phyloP scores from a whole-genome alignment of 2,329 filamentous ascomycete species.

The Dothideomycetidae sp. region DNA sequence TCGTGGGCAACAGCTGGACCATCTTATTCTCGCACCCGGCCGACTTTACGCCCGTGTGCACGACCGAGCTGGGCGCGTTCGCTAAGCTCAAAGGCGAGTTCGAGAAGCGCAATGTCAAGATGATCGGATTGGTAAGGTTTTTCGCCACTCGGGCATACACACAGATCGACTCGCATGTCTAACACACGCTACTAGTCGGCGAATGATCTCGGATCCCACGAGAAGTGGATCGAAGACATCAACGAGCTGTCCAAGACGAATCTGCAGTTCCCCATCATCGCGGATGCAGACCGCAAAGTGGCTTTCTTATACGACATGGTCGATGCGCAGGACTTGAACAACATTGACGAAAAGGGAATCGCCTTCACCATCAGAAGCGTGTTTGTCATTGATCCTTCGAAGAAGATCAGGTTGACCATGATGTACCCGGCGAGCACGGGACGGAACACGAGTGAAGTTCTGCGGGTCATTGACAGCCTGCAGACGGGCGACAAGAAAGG shows the following conservation, averaged over 20 bases:
- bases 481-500: constrained; percentile 71
- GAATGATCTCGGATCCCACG: constrained; percentile 73
- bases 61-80: constrained; percentile 86
- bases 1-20: constrained; percentile 64
- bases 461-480: constrained; percentile 44
- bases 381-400: constrained; percentile 86
- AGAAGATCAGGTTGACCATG: constrained; percentile 86
- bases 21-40: constrained; percentile 73
- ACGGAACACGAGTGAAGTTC: constrained; percentile 42
- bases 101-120: constrained; percentile 71
- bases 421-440: constrained; percentile 86
- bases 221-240: constrained; percentile 75
- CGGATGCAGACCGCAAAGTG: constrained; percentile 34
- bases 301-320: constrained; percentile 37
- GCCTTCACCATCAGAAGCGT: constrained; percentile 91
- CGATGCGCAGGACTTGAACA: constrained; percentile 22
- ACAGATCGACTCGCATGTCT: constrained; percentile 19
- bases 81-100: constrained; percentile 83
- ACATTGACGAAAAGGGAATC: constrained; percentile 35
- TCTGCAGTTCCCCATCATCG: constrained; percentile 37
- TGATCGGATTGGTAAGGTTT: constrained; percentile 63
- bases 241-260: constrained; percentile 32
- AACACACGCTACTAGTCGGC: constrained; percentile 31
- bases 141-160: too few relatives aligned
- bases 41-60: constrained; percentile 91